These are phyloP conservation scores for Asterophora parasitica DNA, from an alignment of 768 basidiomycete species.

Conservation along the genomic window DNA sequence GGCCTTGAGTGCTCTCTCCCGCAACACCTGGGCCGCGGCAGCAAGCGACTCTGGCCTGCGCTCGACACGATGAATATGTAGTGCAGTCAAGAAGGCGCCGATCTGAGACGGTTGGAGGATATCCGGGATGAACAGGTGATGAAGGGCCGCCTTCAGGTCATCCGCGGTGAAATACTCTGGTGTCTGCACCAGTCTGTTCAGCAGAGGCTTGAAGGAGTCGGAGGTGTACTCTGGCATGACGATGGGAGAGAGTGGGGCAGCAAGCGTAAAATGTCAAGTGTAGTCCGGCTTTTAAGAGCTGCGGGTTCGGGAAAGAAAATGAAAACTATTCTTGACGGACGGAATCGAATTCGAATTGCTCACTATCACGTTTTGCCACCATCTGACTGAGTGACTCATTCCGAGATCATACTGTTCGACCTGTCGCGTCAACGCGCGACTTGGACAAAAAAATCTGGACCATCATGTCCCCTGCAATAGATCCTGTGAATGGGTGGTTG, in stretches of 20 bases:
- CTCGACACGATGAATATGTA: conserved; percentile 79
- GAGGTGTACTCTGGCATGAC: conserved; percentile 23
- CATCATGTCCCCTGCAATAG: neutral
- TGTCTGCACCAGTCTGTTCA: conserved; percentile 74
- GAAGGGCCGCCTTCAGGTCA: conserved; percentile 70
- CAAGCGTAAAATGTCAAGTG: neutral
- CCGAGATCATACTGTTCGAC: conserved; percentile 3
- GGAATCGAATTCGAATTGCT: neutral
- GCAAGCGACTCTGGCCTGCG: conserved; percentile 70
- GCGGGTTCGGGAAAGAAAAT: neutral
- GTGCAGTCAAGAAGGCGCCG: conserved; percentile 84
- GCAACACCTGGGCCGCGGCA: conserved; percentile 72
- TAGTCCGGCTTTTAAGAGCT: conserved; percentile 3
- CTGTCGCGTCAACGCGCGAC: neutral
- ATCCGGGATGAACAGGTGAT: conserved; percentile 68
- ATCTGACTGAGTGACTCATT: conserved; percentile 1
- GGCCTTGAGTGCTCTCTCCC: conserved; percentile 61
- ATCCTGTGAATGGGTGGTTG: no score
- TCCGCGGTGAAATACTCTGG: conserved; percentile 77
- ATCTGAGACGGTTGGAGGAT: conserved; percentile 68
- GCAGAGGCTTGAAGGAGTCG: conserved; percentile 66
- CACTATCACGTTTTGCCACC: conserved; percentile 1
- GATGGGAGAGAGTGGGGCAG: neutral
- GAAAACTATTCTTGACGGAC: neutral
- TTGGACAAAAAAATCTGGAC: neutral